Conservation (phyloP, 768 basidiomycete species). For the Phylloporus rhodoxanthus region DNA sequence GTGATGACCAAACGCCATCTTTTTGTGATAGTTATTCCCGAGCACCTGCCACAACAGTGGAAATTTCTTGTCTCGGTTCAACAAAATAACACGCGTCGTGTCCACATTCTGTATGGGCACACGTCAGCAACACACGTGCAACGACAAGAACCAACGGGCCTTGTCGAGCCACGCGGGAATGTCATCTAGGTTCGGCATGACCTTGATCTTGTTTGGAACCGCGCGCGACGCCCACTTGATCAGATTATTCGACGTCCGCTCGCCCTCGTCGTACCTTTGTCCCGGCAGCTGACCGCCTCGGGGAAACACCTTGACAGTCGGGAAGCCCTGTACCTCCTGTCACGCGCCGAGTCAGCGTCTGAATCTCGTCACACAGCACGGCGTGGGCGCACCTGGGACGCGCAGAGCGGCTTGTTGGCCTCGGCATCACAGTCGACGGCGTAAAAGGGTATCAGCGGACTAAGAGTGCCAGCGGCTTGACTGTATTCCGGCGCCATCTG, state of each 20-base stretch:
- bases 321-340: conserved; percentile 82
- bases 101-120: conserved; percentile 30
- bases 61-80: conserved; percentile 70
- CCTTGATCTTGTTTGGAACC: conserved; percentile 66
- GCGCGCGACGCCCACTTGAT: conserved; percentile 71
- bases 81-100: conserved; percentile 54
- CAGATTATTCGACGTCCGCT: conserved; percentile 67
- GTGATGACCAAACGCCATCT: conserved; percentile 57
- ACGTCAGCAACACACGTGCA: neutral
- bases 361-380: neutral
- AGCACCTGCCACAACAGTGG: conserved; percentile 80
- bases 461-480: conserved; percentile 71
- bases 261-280: conserved; percentile 58
- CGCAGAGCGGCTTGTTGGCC: conserved; percentile 76
- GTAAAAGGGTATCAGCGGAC: conserved; percentile 81
- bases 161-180: conserved; percentile 62
- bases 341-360: neutral
- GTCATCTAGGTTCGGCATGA: conserved; percentile 50
- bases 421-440: conserved; percentile 90
- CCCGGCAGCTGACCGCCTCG: conserved; percentile 59
- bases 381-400: conserved; percentile 51
- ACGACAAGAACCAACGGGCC: conserved; percentile 38
- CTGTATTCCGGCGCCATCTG: conserved; percentile 78
- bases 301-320: conserved; percentile 89
- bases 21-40: conserved; percentile 61